Evolutionary conservation across 306 rosid genomes (phyloP), one percentile per base, ranked within the genome.

Genomic region (Prunus dulcis): DNA sequence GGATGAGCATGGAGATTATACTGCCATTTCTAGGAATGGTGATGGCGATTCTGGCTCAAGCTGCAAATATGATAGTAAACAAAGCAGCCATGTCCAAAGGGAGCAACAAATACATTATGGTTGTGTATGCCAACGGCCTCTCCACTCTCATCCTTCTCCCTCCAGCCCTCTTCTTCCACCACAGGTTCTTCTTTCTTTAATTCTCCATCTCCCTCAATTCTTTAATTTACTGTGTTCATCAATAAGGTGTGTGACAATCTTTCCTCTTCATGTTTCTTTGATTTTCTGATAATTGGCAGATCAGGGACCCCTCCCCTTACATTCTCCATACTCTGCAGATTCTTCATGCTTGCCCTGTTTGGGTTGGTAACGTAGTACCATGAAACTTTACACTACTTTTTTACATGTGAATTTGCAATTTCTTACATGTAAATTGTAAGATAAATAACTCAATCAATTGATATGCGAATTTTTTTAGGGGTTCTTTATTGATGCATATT

Each of bases 11-110:
- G 70, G 60, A 62, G 22, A 73, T 67, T 34, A 8, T 71, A 7
- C 3, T 74, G 55, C 53, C 87, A 27, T 86, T 88, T 68, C 12
- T 65, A 56, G 92, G 89, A 49, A 88, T 88, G 88, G 50, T 84
- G 43, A 0, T 75, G 17, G 79, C 76, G 18, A 27, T 86, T 76
- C 12, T 86, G 73, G 11, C 58, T 60, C 89, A 86, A 82, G 79
- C 79, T 56, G 79, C 83, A 2, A 82, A 28, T 12, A 43, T 79
- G 46, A 41, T 73, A 45, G 30, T 79, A 15, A 72, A 52, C 65
- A 66, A 79, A 74, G 55, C n/a, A 55, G 83, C 83, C 63, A 72
- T 79, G 83, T 66, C 83, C 4, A 20, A 60, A 4, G 83, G 79
- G 38, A 10, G 25, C 32, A 73, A 58, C 57, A 66, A 67, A 58